phyloP scores from a whole-genome alignment of 106 monocot genomes.

The Posidonia australis region DNA sequence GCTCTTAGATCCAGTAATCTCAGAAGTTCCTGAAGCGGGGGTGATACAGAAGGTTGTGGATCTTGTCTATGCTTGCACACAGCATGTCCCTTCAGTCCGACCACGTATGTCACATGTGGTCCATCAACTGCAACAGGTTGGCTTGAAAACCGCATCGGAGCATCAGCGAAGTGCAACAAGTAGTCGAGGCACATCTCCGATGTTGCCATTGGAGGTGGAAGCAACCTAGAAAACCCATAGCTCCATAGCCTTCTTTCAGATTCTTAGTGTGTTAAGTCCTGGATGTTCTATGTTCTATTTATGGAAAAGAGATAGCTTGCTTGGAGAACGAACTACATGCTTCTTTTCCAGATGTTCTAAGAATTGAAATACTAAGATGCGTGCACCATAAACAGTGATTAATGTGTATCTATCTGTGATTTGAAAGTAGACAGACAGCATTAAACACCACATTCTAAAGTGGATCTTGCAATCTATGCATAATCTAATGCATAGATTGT shows the following conservation, averaged over 20 bases:
- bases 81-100: conserved; percentile 90
- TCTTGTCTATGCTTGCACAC: conserved; percentile 89
- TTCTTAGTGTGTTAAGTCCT: not conserved
- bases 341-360: no score
- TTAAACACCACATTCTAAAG: no score
- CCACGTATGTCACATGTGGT: conserved; percentile 99
- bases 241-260: not conserved
- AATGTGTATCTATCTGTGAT: no score
- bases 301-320: not conserved
- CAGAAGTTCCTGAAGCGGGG: conserved; percentile 52
- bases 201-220: conserved; percentile 29
- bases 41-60: conserved; percentile 88
- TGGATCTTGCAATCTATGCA: no score
- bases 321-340: not conserved
- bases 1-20: conserved; percentile 73
- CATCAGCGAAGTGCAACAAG: conserved; percentile 40
- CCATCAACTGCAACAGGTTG: conserved; percentile 84
- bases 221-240: not conserved
- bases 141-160: conserved; percentile 33
- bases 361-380: no score
- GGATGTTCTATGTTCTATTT: not conserved
- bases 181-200: conserved; percentile 48
- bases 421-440: no score
- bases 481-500: no score
- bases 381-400: no score